Base-by-base conservation (phyloP, 768 basidiomycete species). In the Galerina marginata region DNA sequence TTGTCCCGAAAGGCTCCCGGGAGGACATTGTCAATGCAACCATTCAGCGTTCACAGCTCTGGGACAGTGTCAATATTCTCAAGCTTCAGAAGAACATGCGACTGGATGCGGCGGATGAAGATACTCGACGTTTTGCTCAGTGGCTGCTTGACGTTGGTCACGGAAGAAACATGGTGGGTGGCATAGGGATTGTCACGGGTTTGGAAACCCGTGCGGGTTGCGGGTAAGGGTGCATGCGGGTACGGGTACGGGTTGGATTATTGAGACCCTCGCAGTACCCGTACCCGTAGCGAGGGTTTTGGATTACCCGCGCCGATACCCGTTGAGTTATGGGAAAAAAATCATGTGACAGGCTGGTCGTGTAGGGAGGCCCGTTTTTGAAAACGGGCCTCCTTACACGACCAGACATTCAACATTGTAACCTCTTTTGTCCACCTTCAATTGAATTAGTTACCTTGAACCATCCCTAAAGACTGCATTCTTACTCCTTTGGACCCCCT, bases 11-110 rank as follows among this genome's bases (percentile, higher is more conserved):
- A 60, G 81, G 80, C 0, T 67, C 71, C 7, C 57, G 74, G 42
- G 69, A 71, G 44, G 69, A 80, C 10, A 79, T 81, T 67, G 69
- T 82, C 77, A 78, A 63, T 80, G 56, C 64, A 2, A 59, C 64
- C 1, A 7, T 65, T 3, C 61, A 43, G 20, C 25, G 54, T 11
- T 66, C 65, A 10, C 20, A 26, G 12, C 53, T 66, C 0, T 66
- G 65, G 65, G 11, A 58, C 7, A 4, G 50, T 12, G 44, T 63
- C 10, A 9, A 38, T 37, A 26, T 66, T 12, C 38, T 66, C 3
- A 38, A 51, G n/a, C 47, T 66, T 3, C 37, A 11, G 6, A 40
- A 63, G 39, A 66, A 66, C 48, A 66, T 66, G 65, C 43, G 62
- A 1, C 61, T 66, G 2, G 2, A 58, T 23, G 23, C 10, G 6